Conservation (phyloP, 768 basidiomycete species). For the Amanita polypyramis region DNA sequence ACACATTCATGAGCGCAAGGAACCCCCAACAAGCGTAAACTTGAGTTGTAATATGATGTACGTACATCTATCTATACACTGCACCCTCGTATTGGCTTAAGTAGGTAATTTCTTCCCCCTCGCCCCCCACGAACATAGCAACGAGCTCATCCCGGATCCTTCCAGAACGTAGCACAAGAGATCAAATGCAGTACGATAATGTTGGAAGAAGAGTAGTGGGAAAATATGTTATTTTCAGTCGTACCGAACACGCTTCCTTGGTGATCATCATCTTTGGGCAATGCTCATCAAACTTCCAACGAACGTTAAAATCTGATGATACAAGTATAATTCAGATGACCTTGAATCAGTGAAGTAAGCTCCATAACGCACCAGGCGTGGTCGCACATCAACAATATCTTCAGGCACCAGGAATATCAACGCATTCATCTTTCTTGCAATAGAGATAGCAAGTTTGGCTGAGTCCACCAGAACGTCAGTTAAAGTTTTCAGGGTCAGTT, state of each 20-base stretch:
- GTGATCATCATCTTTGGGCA: conserved; percentile 26
- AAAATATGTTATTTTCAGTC: not conserved
- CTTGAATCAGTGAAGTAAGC: not conserved
- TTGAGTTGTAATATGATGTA: no score
- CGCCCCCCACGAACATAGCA: no score
- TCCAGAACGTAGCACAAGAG: no score
- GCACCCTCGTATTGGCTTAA: no score
- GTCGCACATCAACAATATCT: conserved; percentile 90
- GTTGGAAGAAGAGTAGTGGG: conserved; percentile 2
- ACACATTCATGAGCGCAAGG: no score
- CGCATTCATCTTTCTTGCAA: conserved; percentile 96
- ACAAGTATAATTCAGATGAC: not conserved
- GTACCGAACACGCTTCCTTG: not conserved
- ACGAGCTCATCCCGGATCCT: no score
- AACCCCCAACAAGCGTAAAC: no score
- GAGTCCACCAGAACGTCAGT: not conserved
- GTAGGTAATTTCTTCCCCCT: no score
- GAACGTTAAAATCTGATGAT: conserved; percentile 78
- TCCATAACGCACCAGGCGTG: conserved; percentile 60
- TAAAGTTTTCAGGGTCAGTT: not conserved
- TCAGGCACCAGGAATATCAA: conserved; percentile 96
- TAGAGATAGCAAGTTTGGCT: conserved; percentile 97
- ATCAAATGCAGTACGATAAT: not conserved
- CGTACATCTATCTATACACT: no score
- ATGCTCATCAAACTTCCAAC: conserved; percentile 88